Conservation (phyloP, 192 early-diverging fungal genomes). For the Umbelopsis sp. region DNA sequence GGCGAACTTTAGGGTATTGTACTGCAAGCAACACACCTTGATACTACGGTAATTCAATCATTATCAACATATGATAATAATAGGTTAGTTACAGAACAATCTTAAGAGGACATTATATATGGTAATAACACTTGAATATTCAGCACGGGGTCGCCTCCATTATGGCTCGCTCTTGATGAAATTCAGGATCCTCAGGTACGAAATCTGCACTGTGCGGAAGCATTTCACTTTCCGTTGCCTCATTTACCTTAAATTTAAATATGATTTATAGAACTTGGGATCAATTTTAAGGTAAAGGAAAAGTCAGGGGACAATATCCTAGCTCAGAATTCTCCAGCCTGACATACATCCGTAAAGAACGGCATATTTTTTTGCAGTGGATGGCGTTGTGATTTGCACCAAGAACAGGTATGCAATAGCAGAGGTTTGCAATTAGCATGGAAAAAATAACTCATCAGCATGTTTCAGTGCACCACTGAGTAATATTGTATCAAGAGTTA, state of each 20-base stretch:
- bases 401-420: slow-evolving; percentile 41
- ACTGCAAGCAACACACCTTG: slow-evolving; percentile 42
- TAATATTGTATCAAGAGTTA: slow-evolving; percentile 65
- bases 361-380: slow-evolving; percentile 64
- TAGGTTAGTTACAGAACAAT: not conserved
- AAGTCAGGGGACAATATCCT: too few relatives aligned
- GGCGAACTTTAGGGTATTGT: slow-evolving; percentile 50
- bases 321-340: too few relatives aligned
- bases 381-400: slow-evolving; percentile 63
- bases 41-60: slow-evolving; percentile 18
- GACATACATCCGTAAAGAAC: slow-evolving; percentile 30
- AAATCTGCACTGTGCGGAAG: not conserved
- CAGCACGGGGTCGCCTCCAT: slow-evolving; percentile 28
- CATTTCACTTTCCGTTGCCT: not conserved
- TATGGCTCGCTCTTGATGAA: slow-evolving; percentile 59
- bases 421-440: not conserved
- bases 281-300: slow-evolving; percentile 62
- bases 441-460: not conserved
- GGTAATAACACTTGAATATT: slow-evolving; percentile 18
- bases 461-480: slow-evolving; percentile 62
- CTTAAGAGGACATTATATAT: not conserved
- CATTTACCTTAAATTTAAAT: not conserved
- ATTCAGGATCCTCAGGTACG: slow-evolving; percentile 55
- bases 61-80: not conserved
- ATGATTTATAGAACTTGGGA: slow-evolving; percentile 59